Evolutionary conservation across 2,329 filamentous ascomycete genomes (phyloP).

Genomic region (Alternaria sp.): DNA sequence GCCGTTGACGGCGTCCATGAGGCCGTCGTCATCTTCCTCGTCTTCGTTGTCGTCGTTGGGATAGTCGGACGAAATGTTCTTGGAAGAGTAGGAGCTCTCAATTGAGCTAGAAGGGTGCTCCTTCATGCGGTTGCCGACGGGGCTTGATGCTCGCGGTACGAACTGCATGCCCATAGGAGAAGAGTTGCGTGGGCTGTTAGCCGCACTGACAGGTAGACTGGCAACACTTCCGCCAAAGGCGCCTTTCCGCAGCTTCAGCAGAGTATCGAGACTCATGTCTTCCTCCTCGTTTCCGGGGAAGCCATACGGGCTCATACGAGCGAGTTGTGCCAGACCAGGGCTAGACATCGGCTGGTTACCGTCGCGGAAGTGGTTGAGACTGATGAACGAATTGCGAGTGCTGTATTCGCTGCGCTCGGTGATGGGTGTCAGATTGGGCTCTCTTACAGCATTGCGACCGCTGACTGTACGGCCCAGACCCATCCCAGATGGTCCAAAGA

Average conservation of each 20-base stretch:
- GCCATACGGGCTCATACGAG: constrained; percentile 63
- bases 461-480: constrained; percentile 71
- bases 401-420: constrained; percentile 96
- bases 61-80: constrained; percentile 20
- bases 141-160: constrained; percentile 34
- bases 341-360: constrained; percentile 64
- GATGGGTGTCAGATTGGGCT: constrained; percentile 94
- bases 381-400: constrained; percentile 89
- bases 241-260: constrained; percentile 74
- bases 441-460: constrained; percentile 68
- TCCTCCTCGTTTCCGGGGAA: constrained; percentile 60
- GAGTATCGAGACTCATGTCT: constrained; percentile 75
- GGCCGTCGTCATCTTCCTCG: constrained; percentile 28
- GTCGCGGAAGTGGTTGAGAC: constrained; percentile 63
- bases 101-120: constrained; percentile 31
- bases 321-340: constrained; percentile 79
- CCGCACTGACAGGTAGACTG: constrained; percentile 65
- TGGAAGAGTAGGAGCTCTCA: constrained; percentile 36
- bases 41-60: constrained; percentile 15
- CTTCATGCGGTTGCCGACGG: constrained; percentile 38
- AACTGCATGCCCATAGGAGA: constrained; percentile 49
- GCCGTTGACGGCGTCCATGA: constrained; percentile 40
- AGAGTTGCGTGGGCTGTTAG: constrained; percentile 46
- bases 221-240: constrained; percentile 84
- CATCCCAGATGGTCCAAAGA: constrained; percentile 78